Evolutionary conservation across 2,329 filamentous ascomycete species (phyloP), one percentile per base, ranked within the genome.

Genomic region (Apiospora rasikravindrae): DNA sequence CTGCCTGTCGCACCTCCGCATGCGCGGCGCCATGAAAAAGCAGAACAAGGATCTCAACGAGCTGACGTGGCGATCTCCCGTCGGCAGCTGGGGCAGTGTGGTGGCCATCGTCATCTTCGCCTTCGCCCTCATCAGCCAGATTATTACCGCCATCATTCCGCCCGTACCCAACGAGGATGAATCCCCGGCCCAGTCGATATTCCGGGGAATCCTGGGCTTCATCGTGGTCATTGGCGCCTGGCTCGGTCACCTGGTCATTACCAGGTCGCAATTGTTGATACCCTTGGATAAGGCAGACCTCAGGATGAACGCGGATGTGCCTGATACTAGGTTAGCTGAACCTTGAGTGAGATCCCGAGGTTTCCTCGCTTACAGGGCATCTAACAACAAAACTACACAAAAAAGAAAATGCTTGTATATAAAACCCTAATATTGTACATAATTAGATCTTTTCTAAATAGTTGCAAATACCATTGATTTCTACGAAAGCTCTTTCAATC

Each of bases 1-100:
- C 73, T 84, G 82, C 74, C 73, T 84, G 44, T 82, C 83, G 53
- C 86, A 86, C 74, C 81, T 87, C 73, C 83, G 83, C 70, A 85
- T 86, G 77, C 81, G 84, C 73, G 75, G 77, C 8, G 85, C 84
- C 4, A 78, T 85, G 64, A 79, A 78, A 24, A 80, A 77, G 1
- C 84, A 86, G 67, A 80, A 80, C 4, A 78, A 83, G 67, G 77
- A 80, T 67, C 49, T 75, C 37, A 61, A 69, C 22, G n/a, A 44
- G n/a, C 40, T 67, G 66, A 42, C 24, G 5, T 78, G 77, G 74
- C 72, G 71, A n/a, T 77, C 77, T 1, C 78, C 78, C 5, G 69
- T 75, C 22, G 77, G 78, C 4, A 76, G 81, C 22, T 82, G 74
- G 73, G 78, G 74, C 16, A 80, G 79, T 57, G 75, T 78, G 19